Evolutionary conservation across 1,139 yeast genomes (phyloP), one percentile per base, ranked within the genome.

Genomic region (Kurtzmaniella natalensis): DNA sequence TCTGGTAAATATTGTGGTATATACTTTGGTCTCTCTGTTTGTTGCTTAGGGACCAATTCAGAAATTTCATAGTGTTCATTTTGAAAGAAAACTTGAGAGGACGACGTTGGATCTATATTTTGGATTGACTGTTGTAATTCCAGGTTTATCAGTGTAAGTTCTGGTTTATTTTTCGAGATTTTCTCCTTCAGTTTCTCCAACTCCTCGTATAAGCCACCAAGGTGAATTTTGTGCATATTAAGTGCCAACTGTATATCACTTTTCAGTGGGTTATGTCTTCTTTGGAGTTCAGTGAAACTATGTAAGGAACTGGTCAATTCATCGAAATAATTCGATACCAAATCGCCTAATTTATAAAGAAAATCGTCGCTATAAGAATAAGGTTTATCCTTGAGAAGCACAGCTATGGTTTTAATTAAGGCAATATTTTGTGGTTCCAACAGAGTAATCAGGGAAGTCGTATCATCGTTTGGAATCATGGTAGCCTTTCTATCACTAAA

Each of bases 1-100:
- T 78, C 79, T 0, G 97, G 97, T 48, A 89, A 62, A 78, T 87
- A 87, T 4, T 61, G 48, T 0, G 94, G 94, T 4, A 85, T 70
- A 44, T 78, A 76, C 2, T 53, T 50, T n/a, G 78, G 78, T 26
- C 66, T 57, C 15, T 57, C 50, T 19, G 71, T 62, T 5, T 17
- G n/a, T 10, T 69, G 63, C 13, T 79, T 67, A 0, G 92, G 84
- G 6, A 79, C 71, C 25, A 78, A 59, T 32, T 64, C 63, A 2
- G 75, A 60, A 5, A 76, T 65, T 39, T 72, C 76, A 34, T 73
- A 70, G 22, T 64, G 65, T 38, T 77, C 74, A 32, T 69, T 65
- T 27, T 54, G 46, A 45, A 71, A 70, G 41, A 61, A 58, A 30
- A 69, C 71, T 35, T 62, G 66, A 3, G 64, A 51, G 3, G 63